A percentile compares a stretch with the other conserved stretches of the same genome.
Conservation (phyloP, 2,329 filamentous ascomycete genomes). For the Arthrocladium fulminans region DNA sequence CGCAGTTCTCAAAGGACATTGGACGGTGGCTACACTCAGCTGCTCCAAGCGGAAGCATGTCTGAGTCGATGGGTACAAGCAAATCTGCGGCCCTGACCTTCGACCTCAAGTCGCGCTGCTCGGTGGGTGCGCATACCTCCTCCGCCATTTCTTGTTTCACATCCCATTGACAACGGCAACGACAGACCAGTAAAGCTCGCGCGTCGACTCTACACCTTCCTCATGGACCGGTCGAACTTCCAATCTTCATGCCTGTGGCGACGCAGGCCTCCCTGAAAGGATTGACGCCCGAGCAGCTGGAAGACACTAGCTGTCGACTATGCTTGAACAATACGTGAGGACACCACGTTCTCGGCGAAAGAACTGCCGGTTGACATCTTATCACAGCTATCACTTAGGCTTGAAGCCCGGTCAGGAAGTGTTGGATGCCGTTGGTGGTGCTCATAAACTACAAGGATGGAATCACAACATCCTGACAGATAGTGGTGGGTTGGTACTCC, state of each 20-base stretch:
- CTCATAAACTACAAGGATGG: conserved; percentile 93
- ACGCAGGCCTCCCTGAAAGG: conserved; percentile 95
- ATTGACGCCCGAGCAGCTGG: conserved; percentile 82
- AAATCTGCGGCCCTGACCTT: conserved; percentile 59
- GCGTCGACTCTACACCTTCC: conserved; percentile 80
- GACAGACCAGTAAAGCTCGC: conserved; percentile 83
- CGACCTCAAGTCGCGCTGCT: conserved; percentile 68
- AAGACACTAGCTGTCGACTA: conserved; percentile 76
- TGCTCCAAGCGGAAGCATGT: conserved; percentile 16
- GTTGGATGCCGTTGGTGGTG: conserved; percentile 77
- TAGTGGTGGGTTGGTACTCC: conserved; percentile 39
- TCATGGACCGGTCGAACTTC: conserved; percentile 81
- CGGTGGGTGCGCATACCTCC: conserved; percentile 48
- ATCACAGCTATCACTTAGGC: conserved; percentile 66
- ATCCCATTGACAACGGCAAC: background rate
- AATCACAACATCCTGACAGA: conserved; percentile 84
- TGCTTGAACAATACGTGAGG: conserved; percentile 81
- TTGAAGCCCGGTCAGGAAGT: conserved; percentile 89
- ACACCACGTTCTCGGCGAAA: background rate
- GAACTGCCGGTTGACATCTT: background rate
- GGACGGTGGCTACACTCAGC: background rate
- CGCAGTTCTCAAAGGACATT: background rate
- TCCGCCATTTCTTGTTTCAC: conserved; percentile 4
- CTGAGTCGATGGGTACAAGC: conserved; percentile 8
- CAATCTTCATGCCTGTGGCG: conserved; percentile 97